Base-by-base conservation (phyloP, 1,139 yeast species). In the Kodamaea arcana region DNA sequence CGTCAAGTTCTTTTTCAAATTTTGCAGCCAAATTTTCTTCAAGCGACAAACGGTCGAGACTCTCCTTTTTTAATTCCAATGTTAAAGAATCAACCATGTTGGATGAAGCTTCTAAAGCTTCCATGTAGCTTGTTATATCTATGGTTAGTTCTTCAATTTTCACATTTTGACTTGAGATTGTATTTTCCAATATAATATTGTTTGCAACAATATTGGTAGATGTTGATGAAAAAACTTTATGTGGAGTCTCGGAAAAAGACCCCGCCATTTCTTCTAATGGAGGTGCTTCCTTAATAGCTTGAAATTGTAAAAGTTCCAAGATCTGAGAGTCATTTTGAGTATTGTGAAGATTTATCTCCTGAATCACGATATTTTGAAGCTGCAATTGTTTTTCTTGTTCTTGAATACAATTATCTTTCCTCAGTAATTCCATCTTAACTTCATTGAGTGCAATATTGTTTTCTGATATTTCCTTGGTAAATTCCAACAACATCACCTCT, bases 401-500 rank as follows among this genome's bases (percentile, higher is more conserved):
- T n/a, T n/a, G n/a, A n/a, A n/a, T n/a, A n/a, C n/a, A n/a, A n/a
- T n/a, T n/a, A n/a, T n/a, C n/a, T n/a, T n/a, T n/a, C n/a, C n/a
- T n/a, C n/a, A n/a, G n/a, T n/a, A n/a, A n/a, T n/a, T n/a, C n/a
- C n/a, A n/a, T n/a, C n/a, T n/a, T n/a, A n/a, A n/a, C n/a, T n/a
- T n/a, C n/a, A n/a, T n/a, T n/a, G n/a, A n/a, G n/a, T n/a, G n/a
- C n/a, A n/a, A n/a, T 15, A 17, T 16, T 13, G 12, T 17, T 27
- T 13, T 42, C 45, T 10, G 44, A 34, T 17, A 40, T 22, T 21
- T 42, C 49, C 17, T 39, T 44, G 14, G 43, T 39, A 12, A 29
- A 31, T 24, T 44, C 44, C 30, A 44, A 39, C 22, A 44, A 30
- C 12, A 35, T 32, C 4, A 43, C 42, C 13, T 42, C 48, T 12